Evolutionary conservation across 805 yeast species (phyloP).

Genomic region (Hanseniaspora nectarophila): DNA sequence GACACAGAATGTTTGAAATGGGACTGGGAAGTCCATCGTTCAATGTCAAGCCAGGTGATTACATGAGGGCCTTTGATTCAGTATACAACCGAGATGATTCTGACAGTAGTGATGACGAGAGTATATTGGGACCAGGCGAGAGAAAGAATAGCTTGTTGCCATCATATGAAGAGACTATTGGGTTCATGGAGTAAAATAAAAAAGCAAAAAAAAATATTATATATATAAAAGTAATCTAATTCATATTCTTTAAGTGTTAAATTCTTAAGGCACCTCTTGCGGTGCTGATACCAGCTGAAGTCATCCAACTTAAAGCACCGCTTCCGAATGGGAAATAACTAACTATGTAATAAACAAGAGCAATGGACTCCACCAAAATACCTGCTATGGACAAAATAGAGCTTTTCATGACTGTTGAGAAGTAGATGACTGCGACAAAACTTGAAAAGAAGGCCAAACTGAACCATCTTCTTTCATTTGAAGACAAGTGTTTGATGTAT

Average conservation of each 20-base stretch:
- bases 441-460: constrained; percentile 71
- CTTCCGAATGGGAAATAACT: constrained; percentile 96
- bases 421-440: constrained; percentile 64
- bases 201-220: neutral
- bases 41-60: neutral
- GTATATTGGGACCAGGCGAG: neutral
- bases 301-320: constrained; percentile 50
- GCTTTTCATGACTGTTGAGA: constrained; percentile 54
- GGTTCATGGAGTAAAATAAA: neutral
- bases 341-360: constrained; percentile 79
- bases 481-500: constrained; percentile 59
- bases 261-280: constrained; percentile 33
- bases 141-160: neutral
- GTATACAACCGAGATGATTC: neutral
- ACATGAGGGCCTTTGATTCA: neutral
- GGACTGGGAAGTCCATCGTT: neutral
- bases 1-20: neutral
- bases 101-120: constrained; percentile 4
- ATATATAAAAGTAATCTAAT: neutral
- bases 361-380: constrained; percentile 64
- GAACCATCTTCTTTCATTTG: constrained; percentile 68
- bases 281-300: constrained; percentile 45
- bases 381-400: constrained; percentile 66
- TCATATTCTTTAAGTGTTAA: constrained; percentile 12
- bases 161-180: constrained; percentile 4